phyloP scores from a whole-genome alignment of 202 grass and related monocot genomes.

The Digitaria exilis region DNA sequence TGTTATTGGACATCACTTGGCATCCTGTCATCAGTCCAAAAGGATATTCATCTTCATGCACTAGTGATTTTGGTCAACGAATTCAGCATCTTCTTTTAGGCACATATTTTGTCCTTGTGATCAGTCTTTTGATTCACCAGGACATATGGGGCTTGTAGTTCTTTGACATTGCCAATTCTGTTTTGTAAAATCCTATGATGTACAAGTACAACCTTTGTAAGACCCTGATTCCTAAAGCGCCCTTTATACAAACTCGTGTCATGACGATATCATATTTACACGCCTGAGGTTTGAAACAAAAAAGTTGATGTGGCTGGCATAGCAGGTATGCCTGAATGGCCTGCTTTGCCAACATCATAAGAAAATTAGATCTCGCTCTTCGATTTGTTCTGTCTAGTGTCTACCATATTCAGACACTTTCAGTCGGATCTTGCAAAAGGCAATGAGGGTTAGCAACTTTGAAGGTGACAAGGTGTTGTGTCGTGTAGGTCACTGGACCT shows the following conservation, averaged over 20 bases:
- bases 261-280: neutral
- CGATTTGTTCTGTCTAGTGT: too few species aligned
- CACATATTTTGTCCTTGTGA: too few species aligned
- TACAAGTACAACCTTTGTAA: neutral
- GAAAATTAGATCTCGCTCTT: neutral
- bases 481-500: too few species aligned
- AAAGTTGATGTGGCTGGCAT: neutral
- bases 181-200: neutral
- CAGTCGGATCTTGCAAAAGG: neutral
- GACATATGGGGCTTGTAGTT: neutral
- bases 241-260: neutral
- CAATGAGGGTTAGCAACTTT: too few species aligned
- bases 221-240: neutral
- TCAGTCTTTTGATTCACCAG: neutral
- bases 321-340: neutral
- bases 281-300: neutral
- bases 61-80: neutral
- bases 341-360: neutral
- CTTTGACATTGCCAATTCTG: neutral
- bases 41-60: neutral
- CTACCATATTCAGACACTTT: neutral
- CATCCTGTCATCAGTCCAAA: neutral
- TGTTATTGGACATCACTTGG: neutral
- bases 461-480: too few species aligned
- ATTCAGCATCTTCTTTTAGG: constrained; percentile 3